Evolutionary conservation across 139 green algal species (phyloP).

Genomic region (Mychonastes homosphaera): DNA sequence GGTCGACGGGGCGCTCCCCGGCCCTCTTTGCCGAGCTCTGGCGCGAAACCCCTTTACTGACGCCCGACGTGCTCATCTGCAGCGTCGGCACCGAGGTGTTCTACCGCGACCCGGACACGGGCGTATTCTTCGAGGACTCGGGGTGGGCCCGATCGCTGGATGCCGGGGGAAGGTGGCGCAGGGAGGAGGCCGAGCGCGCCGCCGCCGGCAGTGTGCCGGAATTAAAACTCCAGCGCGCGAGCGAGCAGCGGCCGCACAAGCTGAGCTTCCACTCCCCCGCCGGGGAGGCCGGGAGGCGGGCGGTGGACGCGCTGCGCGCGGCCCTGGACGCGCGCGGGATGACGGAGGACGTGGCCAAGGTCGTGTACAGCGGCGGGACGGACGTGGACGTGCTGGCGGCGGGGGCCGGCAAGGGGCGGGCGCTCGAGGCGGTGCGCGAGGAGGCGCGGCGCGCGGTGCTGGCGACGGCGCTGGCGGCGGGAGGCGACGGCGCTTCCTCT

Average conservation of each 20-base stretch:
- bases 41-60: conserved; percentile 61
- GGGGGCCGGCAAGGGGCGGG: conserved; percentile 76
- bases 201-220: too few relatives aligned
- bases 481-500: conserved; percentile 5
- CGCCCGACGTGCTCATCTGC: conserved; percentile 77
- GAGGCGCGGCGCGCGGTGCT: conserved; percentile 1
- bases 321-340: conserved; percentile 8
- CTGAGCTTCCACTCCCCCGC: conserved; percentile 62
- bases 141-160: too few relatives aligned
- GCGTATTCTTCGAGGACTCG: neutral
- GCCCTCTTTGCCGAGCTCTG: conserved; percentile 62
- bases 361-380: conserved; percentile 70
- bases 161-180: too few relatives aligned
- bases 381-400: conserved; percentile 78
- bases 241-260: conserved; percentile 86
- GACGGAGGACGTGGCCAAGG: conserved; percentile 38
- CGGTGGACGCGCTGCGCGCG: neutral
- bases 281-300: neutral
- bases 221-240: conserved; percentile 43
- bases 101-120: conserved; percentile 16
- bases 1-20: conserved; percentile 80
- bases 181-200: too few relatives aligned
- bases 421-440: conserved; percentile 66
- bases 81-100: conserved; percentile 88
- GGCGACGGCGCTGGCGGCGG: neutral